Conservation (phyloP, 192 early-diverging fungal genomes). For the Haplosporangium gracile region DNA sequence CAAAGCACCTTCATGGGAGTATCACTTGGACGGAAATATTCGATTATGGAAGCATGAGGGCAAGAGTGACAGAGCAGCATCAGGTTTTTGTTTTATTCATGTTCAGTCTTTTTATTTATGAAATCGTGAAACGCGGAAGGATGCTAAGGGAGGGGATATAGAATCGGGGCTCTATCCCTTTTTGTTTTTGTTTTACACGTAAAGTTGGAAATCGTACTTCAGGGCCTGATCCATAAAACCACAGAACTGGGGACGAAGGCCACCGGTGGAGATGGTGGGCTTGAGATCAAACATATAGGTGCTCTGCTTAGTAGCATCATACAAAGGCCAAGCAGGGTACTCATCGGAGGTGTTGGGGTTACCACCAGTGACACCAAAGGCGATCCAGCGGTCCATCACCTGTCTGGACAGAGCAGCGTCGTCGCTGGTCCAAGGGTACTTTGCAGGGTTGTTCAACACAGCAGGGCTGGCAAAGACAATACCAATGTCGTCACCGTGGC, state of each 20-base stretch:
- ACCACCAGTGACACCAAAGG: constrained; percentile 9
- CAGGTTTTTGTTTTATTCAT: neutral
- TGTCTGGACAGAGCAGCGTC: constrained; percentile 22
- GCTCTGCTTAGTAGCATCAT: constrained; percentile 5
- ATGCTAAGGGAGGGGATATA: neutral
- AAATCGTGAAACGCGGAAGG: neutral
- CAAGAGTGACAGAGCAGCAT: neutral
- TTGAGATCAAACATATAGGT: constrained; percentile 30
- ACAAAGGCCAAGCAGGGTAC: constrained; percentile 24
- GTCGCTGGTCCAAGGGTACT: constrained; percentile 17
- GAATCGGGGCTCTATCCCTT: too few relatives aligned
- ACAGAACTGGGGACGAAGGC: constrained; percentile 18
- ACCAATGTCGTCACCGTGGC: constrained; percentile 27
- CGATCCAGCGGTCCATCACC: constrained; percentile 26
- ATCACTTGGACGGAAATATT: neutral
- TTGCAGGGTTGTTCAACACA: constrained; percentile 19
- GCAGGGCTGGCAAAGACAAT: constrained; percentile 25
- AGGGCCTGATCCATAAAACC: constrained; percentile 23
- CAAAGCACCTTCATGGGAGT: neutral
- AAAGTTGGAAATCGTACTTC: constrained; percentile 31
- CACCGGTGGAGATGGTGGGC: constrained; percentile 17
- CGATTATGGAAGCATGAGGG: neutral
- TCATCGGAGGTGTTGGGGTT: constrained; percentile 18
- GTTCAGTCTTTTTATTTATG: neutral
- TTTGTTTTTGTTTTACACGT: neutral